Base-by-base conservation (phyloP, 441 rosid genomes). In the Lagerstroemia fauriei region DNA sequence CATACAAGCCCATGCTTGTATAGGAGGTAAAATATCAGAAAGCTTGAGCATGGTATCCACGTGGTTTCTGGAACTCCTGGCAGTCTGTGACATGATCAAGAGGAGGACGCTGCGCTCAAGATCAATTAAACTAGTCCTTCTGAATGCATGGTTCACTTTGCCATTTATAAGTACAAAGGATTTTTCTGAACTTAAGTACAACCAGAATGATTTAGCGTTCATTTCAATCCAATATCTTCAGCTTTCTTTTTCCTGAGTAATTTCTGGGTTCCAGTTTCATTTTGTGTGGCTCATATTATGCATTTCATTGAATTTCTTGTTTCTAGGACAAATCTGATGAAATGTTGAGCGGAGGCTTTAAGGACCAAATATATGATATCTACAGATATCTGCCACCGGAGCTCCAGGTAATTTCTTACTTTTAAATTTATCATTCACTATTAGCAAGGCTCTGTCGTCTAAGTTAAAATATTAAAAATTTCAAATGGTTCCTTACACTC, bases 1-100 rank as follows among this genome's bases (percentile, higher is more conserved):
- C 80, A 91, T 96, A 48, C 95, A 93, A 86, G 98, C 92, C 25
- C 98, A 95, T 85, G 91, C 99, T 0, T 95, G 96, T 24, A 79
- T 95, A 59, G 98, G 98, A 84, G 99, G 99, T 51, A 95, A 95
- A 89, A 96, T 82, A 96, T 96, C 34, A 90, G 97, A 82, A 96
- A 95, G 87, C 92, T 96, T 31, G 98, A 94, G 78, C 80, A 90
- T 82, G 99, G 98, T 31, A 98, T 96, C 77, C 99, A 96, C 32
- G 93, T 95, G 66, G 99, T 96, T 27, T 96, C 99, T 25, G 98
- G 99, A 78, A 95, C 99, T 50, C 99, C 99, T 7, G 99, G 99
- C 29, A 93, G 99, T 96, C 27, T 95, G 96, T 85, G 99, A 95
- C 81, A 96, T 96, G 99, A 96, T 96, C 81, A 95, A 95, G 94